phyloP scores from a whole-genome alignment of 352 stramenopile genomes.

The Globisporangium mamillatum region DNA sequence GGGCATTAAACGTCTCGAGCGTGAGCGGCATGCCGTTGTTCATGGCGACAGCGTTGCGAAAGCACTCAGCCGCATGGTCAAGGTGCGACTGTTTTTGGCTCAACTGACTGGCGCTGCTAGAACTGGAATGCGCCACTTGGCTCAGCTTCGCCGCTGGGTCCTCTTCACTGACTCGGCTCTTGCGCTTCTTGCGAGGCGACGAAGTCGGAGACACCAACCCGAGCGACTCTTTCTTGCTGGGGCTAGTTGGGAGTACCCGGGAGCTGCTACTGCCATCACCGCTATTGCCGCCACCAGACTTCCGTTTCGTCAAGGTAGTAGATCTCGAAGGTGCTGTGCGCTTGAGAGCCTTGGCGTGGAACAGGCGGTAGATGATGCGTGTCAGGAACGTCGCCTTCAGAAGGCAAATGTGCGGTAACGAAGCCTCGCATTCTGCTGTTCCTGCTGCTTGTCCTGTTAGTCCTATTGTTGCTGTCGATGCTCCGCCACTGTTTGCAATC shows the following conservation, averaged over 20 bases:
- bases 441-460: background rate
- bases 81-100: slow-evolving; percentile 2
- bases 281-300: background rate
- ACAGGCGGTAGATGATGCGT: slow-evolving; percentile 42
- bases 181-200: slow-evolving; percentile 17
- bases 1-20: slow-evolving; percentile 50
- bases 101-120: background rate
- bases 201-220: slow-evolving; percentile 9
- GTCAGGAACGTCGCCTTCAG: slow-evolving; percentile 55
- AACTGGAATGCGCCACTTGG: background rate
- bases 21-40: slow-evolving; percentile 40
- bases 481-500: background rate
- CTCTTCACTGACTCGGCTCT: slow-evolving; percentile 3
- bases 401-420: slow-evolving; percentile 32
- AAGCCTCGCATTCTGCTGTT: background rate
- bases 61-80: slow-evolving; percentile 18
- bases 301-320: slow-evolving; percentile 17
- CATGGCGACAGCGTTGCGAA: slow-evolving; percentile 23
- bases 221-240: slow-evolving; percentile 7
- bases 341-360: slow-evolving; percentile 34
- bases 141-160: background rate
- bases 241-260: background rate
- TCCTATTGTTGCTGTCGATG: too few relatives aligned
- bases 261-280: slow-evolving; percentile 1
- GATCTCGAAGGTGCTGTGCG: slow-evolving; percentile 7